phyloP scores from a whole-genome alignment of 257 asterid genomes.

The Dorcoceras hygrometricum region DNA sequence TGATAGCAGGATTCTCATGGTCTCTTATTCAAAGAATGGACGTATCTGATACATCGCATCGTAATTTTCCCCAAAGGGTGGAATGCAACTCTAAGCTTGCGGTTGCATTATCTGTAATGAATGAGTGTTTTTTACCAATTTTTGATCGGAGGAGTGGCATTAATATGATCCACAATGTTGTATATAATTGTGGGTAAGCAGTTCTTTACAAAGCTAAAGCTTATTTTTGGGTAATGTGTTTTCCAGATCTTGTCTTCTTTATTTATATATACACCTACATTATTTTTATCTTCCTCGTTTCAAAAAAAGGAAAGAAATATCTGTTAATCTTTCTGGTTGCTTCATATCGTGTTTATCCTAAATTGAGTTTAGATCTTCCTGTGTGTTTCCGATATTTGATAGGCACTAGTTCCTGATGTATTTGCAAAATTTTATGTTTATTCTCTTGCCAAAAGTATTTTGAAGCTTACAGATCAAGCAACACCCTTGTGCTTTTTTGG shows the following conservation, averaged over 20 bases:
- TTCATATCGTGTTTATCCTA: background rate
- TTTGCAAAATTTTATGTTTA: no score
- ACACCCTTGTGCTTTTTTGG: background rate
- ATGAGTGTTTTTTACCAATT: slow-evolving; percentile 94
- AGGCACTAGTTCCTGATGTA: no score
- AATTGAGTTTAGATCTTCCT: no score
- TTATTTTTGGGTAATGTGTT: background rate
- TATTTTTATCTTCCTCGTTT: no score
- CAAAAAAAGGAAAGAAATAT: no score
- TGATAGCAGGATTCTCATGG: slow-evolving; percentile 92
- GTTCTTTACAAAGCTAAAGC: slow-evolving; percentile 23
- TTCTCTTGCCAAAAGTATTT: background rate
- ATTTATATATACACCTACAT: slow-evolving; percentile 8
- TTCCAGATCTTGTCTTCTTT: slow-evolving; percentile 15
- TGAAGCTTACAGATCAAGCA: background rate
- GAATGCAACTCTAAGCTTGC: slow-evolving; percentile 97
- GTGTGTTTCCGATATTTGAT: background rate
- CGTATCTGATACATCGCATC: slow-evolving; percentile 54
- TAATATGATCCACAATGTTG: slow-evolving; percentile 70
- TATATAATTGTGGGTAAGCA: slow-evolving; percentile 89
- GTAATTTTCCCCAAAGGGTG: slow-evolving; percentile 64
- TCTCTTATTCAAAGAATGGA: slow-evolving; percentile 79
- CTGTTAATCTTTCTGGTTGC: background rate
- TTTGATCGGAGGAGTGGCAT: slow-evolving; percentile 87
- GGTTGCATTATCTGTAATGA: slow-evolving; percentile 79